A percentile compares a stretch with the other conserved stretches of the same genome.
Evolutionary conservation across 192 early-diverging fungal genomes (phyloP).

Genomic region (Entomortierella lignicola): DNA sequence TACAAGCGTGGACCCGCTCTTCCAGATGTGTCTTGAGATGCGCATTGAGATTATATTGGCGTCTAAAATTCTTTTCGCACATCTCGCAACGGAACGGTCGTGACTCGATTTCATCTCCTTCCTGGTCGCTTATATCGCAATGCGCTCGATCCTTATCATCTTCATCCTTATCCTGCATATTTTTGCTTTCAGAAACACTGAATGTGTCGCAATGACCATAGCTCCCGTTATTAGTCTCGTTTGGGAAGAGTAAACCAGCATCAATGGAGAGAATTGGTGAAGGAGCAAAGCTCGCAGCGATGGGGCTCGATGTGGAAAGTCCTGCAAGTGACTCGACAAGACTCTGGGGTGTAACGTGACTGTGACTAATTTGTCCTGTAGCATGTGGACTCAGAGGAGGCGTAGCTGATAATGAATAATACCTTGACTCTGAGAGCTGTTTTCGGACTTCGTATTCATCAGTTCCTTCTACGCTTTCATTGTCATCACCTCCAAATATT

Average conservation of each 20-base stretch:
- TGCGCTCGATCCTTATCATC: neutral
- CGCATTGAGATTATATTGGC: constrained; percentile 51
- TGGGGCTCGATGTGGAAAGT: neutral
- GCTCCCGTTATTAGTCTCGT: neutral
- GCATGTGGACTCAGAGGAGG: neutral
- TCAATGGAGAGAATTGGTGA: neutral
- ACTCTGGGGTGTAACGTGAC: neutral
- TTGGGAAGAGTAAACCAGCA: neutral
- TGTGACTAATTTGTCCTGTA: neutral
- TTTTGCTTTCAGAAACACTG: neutral
- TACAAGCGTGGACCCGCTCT: constrained; percentile 15
- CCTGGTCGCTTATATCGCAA: neutral
- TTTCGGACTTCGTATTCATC: constrained; percentile 8
- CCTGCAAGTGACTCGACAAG: neutral
- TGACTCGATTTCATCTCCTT: neutral
- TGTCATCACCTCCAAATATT: neutral
- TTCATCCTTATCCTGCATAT: neutral
- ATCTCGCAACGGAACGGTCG: constrained; percentile 21
- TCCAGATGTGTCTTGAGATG: constrained; percentile 32
- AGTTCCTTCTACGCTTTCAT: constrained; percentile 12
- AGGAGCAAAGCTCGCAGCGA: neutral
- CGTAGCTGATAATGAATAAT: neutral
- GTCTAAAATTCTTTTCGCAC: constrained; percentile 28
- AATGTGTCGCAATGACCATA: neutral
- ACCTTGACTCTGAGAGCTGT: neutral